A percentile compares a stretch with the other conserved stretches of the same genome.
These are phyloP conservation scores for Trichomonascaceae sp. DNA, from an alignment of 1,139 yeast species.

Conservation along the genomic window DNA sequence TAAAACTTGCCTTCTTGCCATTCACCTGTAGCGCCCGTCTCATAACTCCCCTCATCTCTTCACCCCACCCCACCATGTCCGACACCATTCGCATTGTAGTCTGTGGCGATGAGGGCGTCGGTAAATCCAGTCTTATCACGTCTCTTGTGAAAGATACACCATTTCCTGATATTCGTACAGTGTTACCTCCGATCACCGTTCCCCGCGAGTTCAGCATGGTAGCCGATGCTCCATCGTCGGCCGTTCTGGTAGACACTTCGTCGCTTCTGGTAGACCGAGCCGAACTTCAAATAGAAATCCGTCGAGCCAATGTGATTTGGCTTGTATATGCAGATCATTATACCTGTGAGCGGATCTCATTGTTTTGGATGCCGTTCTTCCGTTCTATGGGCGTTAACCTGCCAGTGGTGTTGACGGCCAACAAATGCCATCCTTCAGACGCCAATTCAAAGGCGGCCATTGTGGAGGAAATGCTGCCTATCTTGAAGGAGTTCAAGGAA, in stretches of 20 bases:
- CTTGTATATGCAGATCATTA: slow-evolving; percentile 88
- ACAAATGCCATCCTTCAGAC: slow-evolving; percentile 55
- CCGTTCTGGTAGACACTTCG: slow-evolving; percentile 74
- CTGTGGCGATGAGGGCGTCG: slow-evolving; percentile 83
- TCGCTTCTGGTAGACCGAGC: slow-evolving; percentile 51
- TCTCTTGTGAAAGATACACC: slow-evolving; percentile 75
- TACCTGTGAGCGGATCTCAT: slow-evolving; percentile 82
- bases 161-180: slow-evolving; percentile 66
- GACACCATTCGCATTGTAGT: slow-evolving; percentile 64
- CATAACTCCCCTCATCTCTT: neutral
- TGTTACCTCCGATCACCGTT: slow-evolving; percentile 77
- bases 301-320: slow-evolving; percentile 89
- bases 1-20: no score
- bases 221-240: slow-evolving; percentile 52
- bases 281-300: slow-evolving; percentile 62
- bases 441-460: slow-evolving; percentile 33
- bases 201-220: slow-evolving; percentile 58
- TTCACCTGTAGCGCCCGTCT: no score
- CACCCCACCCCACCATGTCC: neutral
- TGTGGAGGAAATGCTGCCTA: slow-evolving; percentile 76
- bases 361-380: slow-evolving; percentile 92
- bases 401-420: slow-evolving; percentile 88
- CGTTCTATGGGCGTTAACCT: slow-evolving; percentile 84
- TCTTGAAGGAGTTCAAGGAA: slow-evolving; percentile 85
- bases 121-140: slow-evolving; percentile 54